These are phyloP conservation scores for Trypanosomatidae sp. DNA, from an alignment of 208 protist genomes.

Conservation along the genomic window DNA sequence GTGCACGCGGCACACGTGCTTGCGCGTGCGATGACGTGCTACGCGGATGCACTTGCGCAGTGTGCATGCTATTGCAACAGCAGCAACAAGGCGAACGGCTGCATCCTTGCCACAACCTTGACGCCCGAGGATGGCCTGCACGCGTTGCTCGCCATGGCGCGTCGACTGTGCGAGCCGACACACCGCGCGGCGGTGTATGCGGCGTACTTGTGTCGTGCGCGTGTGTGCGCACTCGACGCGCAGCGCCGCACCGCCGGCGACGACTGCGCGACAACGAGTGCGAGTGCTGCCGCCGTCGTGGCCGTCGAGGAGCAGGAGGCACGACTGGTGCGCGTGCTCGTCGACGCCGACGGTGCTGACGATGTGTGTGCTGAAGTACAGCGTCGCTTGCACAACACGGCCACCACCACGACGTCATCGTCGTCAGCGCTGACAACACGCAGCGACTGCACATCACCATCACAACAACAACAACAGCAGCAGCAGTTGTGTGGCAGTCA, in stretches of 20 bases:
- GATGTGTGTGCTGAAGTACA: too few relatives aligned
- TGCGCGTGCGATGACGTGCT: slow-evolving; percentile 16
- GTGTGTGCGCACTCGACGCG: slow-evolving; percentile 31
- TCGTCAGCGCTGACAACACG: too few relatives aligned
- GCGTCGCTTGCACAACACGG: too few relatives aligned
- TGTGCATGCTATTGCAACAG: too few relatives aligned
- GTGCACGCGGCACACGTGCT: slow-evolving; percentile 25
- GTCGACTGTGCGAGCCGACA: slow-evolving; percentile 17
- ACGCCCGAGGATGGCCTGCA: slow-evolving; percentile 32
- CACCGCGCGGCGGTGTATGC: slow-evolving; percentile 57
- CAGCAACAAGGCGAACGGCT: too few relatives aligned
- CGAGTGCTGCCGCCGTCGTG: too few relatives aligned
- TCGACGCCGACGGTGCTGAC: slow-evolving; percentile 25
- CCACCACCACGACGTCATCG: slow-evolving; percentile 18
- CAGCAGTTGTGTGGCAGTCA: too few relatives aligned
- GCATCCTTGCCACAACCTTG: too few relatives aligned
- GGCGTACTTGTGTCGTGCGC: slow-evolving; percentile 33
- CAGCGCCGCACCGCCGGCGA: slow-evolving; percentile 12
- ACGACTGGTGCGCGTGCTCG: slow-evolving; percentile 41
- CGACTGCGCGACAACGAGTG: too few relatives aligned
- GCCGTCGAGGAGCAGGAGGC: slow-evolving; percentile 56
- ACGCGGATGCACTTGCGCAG: slow-evolving; percentile 33
- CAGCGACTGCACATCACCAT: too few relatives aligned
- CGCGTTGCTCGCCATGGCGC: slow-evolving; percentile 33
- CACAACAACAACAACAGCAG: too few relatives aligned